Conservation (phyloP, 148 eudicot species). For the Vaccinium myrtillus region DNA sequence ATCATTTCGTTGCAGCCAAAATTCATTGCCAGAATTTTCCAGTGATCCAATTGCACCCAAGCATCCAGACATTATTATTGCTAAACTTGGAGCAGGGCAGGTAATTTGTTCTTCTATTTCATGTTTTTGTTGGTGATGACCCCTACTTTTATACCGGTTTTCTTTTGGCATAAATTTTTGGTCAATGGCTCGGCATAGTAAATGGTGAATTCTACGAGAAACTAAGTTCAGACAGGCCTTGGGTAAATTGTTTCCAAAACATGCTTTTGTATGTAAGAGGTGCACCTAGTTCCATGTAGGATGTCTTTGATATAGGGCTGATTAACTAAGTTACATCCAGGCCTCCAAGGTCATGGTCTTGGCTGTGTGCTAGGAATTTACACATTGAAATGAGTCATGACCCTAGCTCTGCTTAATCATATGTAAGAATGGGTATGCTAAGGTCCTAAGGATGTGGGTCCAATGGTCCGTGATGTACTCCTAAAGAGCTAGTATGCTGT, state of each 20-base stretch:
- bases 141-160: background rate
- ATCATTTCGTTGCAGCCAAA: conserved; percentile 77
- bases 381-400: background rate
- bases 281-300: background rate
- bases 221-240: background rate
- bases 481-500: background rate
- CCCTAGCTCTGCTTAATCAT: too few relatives aligned
- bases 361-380: background rate
- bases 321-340: background rate
- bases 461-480: background rate
- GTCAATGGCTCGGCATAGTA: background rate
- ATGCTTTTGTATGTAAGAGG: background rate
- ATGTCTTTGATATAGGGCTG: background rate
- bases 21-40: conserved; percentile 57
- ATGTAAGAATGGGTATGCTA: too few relatives aligned
- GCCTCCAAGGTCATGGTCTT: background rate
- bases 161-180: background rate
- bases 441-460: background rate
- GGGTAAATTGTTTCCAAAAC: background rate
- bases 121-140: background rate
- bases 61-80: conserved; percentile 55
- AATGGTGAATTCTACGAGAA: conserved; percentile 1
- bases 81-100: conserved; percentile 87
- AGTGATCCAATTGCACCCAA: conserved; percentile 57
- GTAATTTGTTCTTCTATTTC: conserved; percentile 29